phyloP scores from a whole-genome alignment of 2,329 filamentous ascomycete genomes.

The Neopestalotiopsis rosae region DNA sequence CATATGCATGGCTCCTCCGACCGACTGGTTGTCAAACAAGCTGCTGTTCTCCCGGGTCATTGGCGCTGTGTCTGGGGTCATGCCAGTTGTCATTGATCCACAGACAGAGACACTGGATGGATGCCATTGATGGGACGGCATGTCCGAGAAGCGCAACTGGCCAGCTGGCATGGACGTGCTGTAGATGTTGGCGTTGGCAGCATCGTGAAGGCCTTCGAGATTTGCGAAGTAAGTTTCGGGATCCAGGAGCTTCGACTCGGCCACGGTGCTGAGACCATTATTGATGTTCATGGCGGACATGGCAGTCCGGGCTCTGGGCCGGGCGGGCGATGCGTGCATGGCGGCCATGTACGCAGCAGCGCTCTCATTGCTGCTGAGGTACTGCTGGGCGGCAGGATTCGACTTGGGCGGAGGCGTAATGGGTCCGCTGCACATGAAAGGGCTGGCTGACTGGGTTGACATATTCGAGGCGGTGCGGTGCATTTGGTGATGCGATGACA shows the following conservation, averaged over 20 bases:
- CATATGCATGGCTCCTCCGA: constrained; percentile 37
- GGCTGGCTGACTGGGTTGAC: constrained; percentile 43
- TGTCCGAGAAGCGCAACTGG: constrained; percentile 25
- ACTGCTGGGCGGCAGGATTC: constrained; percentile 30
- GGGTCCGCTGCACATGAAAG: constrained; percentile 42
- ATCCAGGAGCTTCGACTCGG: constrained; percentile 43
- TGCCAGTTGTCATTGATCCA: constrained; percentile 41
- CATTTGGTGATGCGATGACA: constrained; percentile 46
- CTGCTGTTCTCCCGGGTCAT: constrained; percentile 41
- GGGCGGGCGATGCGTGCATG: constrained; percentile 30
- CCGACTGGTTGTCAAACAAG: constrained; percentile 35
- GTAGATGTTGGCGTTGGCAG: neutral
- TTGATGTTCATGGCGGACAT: constrained; percentile 27
- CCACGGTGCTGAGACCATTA: constrained; percentile 38
- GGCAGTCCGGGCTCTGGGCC: constrained; percentile 29
- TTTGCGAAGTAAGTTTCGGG: constrained; percentile 45
- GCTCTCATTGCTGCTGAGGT: constrained; percentile 38
- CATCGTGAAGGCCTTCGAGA: constrained; percentile 14
- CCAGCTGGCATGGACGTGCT: constrained; percentile 11
- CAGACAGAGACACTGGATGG: constrained; percentile 36
- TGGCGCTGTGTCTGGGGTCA: constrained; percentile 37
- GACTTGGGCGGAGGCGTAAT: constrained; percentile 40
- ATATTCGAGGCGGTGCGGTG: constrained; percentile 49
- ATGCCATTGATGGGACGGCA: constrained; percentile 28
- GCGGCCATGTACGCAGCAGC: constrained; percentile 31